Evolutionary conservation across 306 rosid genomes (phyloP).

Genomic region (Myrica gale): DNA sequence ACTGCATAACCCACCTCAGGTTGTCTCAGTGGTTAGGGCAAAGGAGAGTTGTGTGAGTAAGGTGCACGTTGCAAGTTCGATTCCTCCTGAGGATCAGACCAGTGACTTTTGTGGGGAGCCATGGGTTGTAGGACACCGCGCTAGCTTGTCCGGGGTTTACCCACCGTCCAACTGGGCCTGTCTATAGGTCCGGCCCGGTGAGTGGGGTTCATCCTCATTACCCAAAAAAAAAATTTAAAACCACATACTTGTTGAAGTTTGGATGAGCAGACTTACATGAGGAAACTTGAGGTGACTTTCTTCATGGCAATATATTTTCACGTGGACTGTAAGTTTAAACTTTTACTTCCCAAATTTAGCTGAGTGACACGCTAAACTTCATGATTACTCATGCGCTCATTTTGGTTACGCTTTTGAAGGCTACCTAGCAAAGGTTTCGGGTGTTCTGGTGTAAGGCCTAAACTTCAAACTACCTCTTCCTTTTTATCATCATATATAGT

Average conservation of each 20-base stretch:
- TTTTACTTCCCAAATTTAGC: neutral
- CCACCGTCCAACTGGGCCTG: too few species aligned
- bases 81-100: too few species aligned
- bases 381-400: neutral
- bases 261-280: neutral
- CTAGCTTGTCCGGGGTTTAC: too few species aligned
- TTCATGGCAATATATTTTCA: neutral
- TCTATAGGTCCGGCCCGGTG: too few species aligned
- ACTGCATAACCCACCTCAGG: neutral
- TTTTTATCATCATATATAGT: neutral
- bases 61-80: too few species aligned
- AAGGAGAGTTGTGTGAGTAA: too few species aligned
- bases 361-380: neutral
- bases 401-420: neutral
- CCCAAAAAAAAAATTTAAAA: too few species aligned
- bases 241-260: neutral
- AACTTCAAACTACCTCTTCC: slow-evolving; percentile 1
- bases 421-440: neutral
- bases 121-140: too few species aligned
- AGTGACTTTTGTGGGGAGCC: too few species aligned
- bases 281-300: neutral
- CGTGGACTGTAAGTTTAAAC: neutral
- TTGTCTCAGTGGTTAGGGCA: too few species aligned
- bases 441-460: neutral
- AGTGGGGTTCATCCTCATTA: too few species aligned